These are phyloP conservation scores for Psilocybe cubensis DNA, from an alignment of 768 basidiomycete genomes.

Conservation along the genomic window DNA sequence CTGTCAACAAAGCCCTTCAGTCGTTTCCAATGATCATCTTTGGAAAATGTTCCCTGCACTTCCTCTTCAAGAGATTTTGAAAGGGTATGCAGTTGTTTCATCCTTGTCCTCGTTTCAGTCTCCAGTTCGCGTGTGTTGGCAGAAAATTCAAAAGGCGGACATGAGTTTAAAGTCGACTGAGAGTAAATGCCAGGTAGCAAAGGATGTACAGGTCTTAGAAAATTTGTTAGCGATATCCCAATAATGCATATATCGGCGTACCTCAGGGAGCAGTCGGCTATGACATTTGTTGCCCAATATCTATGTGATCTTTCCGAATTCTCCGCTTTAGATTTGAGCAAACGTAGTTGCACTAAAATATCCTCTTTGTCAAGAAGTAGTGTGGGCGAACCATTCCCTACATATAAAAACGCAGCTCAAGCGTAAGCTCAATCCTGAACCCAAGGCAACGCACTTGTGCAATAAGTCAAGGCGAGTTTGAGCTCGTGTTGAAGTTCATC, in stretches of 20 bases:
- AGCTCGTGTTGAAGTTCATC: conserved; percentile 13
- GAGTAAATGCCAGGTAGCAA: conserved; percentile 17
- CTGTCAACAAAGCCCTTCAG: conserved; percentile 19
- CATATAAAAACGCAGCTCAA: neutral
- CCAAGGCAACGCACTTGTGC: conserved; percentile 12
- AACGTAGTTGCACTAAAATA: conserved; percentile 18
- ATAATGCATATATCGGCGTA: neutral
- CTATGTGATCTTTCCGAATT: conserved; percentile 16
- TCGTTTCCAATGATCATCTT: conserved; percentile 12
- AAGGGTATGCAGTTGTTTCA: conserved; percentile 16
- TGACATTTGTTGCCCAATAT: conserved; percentile 10
- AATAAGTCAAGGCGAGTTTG: conserved; percentile 12
- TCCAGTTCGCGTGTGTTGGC: conserved; percentile 14
- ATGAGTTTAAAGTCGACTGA: conserved; percentile 19
- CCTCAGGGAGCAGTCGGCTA: conserved; percentile 14
- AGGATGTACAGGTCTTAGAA: conserved; percentile 19
- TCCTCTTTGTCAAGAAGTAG: conserved; percentile 19
- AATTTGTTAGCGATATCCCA: neutral
- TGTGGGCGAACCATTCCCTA: conserved; percentile 11
- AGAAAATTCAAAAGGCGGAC: conserved; percentile 23
- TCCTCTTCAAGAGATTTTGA: conserved; percentile 19
- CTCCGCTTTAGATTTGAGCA: conserved; percentile 2
- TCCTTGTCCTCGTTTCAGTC: conserved; percentile 6
- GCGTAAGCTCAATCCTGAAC: neutral
- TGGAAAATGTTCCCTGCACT: conserved; percentile 11